phyloP scores from a whole-genome alignment of 306 rosid species.

The Erythrophleum fordii region DNA sequence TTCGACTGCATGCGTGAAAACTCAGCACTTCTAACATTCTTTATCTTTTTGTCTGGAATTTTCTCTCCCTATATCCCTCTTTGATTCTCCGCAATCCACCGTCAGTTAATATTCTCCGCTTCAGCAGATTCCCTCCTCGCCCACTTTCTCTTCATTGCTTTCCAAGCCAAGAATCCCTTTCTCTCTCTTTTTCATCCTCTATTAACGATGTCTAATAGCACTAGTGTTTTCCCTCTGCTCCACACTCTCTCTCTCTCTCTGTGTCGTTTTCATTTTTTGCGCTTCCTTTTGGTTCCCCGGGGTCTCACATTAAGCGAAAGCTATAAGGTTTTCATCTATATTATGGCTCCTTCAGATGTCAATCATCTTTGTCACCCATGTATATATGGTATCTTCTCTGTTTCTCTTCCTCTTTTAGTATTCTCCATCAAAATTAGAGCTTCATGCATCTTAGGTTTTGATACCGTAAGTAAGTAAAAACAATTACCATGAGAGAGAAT shows the following conservation, averaged over 20 bases:
- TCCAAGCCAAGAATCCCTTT: conserved; percentile 84
- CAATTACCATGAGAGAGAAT: neutral
- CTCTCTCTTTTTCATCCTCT: conserved; percentile 49
- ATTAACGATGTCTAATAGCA: conserved; percentile 61
- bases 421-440: neutral
- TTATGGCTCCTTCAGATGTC: conserved; percentile 68
- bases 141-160: conserved; percentile 62
- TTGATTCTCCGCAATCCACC: conserved; percentile 58
- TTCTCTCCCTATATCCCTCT: neutral
- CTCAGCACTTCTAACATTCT: neutral
- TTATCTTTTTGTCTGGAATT: conserved; percentile 17
- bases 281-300: conserved; percentile 30
- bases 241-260: conserved; percentile 51
- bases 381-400: conserved; percentile 64
- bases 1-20: conserved; percentile 44
- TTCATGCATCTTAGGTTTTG: conserved; percentile 1
- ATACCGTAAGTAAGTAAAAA: neutral
- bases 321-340: conserved; percentile 39
- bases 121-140: conserved; percentile 56
- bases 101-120: conserved; percentile 60
- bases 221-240: conserved; percentile 41
- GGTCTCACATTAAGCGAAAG: conserved; percentile 39
- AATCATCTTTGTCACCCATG: conserved; percentile 81
- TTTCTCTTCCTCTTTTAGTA: neutral
- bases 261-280: conserved; percentile 51